phyloP scores from a whole-genome alignment of 1,284 basidiomycete genomes.

The Rhodotorula sp. region DNA sequence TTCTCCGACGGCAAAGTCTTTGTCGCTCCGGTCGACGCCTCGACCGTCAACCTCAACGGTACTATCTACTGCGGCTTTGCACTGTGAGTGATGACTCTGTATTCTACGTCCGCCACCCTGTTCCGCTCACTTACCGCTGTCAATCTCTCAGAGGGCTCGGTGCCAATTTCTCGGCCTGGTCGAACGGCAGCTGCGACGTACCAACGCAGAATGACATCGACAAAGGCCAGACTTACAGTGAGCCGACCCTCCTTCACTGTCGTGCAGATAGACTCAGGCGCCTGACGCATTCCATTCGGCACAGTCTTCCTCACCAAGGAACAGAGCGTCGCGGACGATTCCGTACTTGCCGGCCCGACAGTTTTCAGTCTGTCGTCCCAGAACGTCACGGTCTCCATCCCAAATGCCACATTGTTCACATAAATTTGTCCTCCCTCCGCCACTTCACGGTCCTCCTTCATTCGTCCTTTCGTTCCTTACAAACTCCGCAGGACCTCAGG shows the following conservation, averaged over 20 bases:
- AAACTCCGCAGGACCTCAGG: too few relatives aligned
- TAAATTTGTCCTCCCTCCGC: neutral
- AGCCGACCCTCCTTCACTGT: neutral
- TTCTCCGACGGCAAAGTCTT: slow-evolving; percentile 47
- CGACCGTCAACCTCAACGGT: slow-evolving; percentile 50
- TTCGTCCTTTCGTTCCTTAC: neutral
- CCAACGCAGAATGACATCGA: slow-evolving; percentile 23
- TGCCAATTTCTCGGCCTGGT: slow-evolving; percentile 50
- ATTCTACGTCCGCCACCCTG: slow-evolving; percentile 43
- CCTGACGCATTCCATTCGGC: neutral
- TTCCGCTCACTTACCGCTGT: too few relatives aligned
- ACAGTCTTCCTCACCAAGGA: slow-evolving; percentile 37
- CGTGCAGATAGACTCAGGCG: neutral
- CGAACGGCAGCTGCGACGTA: slow-evolving; percentile 27
- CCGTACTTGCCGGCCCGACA: slow-evolving; percentile 56
- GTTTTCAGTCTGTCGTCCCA: slow-evolving; percentile 45
- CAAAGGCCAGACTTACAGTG: slow-evolving; percentile 18
- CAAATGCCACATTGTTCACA: neutral
- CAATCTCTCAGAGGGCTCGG: slow-evolving; percentile 53
- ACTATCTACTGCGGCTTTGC: slow-evolving; percentile 45
- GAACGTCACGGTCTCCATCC: slow-evolving; percentile 19
- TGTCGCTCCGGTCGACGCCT: slow-evolving; percentile 53
- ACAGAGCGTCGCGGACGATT: slow-evolving; percentile 51
- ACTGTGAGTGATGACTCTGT: slow-evolving; percentile 10
- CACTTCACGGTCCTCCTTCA: slow-evolving; percentile 47